Conservation (phyloP, 1,284 basidiomycete genomes). For the Puccinia hordei region DNA sequence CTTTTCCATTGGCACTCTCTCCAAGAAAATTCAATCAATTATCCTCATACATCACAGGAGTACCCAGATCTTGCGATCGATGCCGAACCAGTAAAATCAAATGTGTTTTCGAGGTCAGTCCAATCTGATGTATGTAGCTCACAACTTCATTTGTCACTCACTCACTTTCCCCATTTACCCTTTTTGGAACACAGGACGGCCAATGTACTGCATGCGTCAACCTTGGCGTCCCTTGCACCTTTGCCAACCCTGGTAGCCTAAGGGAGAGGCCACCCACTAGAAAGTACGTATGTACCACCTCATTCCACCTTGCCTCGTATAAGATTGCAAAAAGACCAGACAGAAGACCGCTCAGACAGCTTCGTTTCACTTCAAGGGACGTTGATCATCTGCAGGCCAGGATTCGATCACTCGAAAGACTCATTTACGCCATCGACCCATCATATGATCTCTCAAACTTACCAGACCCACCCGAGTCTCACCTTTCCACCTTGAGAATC, state of each 20-base stretch:
- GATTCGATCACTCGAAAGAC: constrained; percentile 46
- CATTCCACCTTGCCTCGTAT: neutral
- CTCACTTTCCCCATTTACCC: neutral
- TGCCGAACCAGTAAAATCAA: constrained; percentile 47
- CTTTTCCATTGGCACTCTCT: too few relatives aligned
- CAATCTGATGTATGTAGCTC: neutral
- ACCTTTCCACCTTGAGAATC: constrained; percentile 6
- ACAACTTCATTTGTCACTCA: neutral
- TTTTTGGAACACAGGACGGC: constrained; percentile 24
- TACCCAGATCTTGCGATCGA: constrained; percentile 45
- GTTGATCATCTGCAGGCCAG: constrained; percentile 47
- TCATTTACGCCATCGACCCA: constrained; percentile 34
- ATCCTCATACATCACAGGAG: constrained; percentile 2
- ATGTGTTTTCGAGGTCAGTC: constrained; percentile 46
- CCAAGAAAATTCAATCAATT: too few relatives aligned
- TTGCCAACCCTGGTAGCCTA: constrained; percentile 47
- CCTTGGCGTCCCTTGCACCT: constrained; percentile 31
- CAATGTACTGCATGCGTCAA: constrained; percentile 30
- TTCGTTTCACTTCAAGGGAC: constrained; percentile 7
- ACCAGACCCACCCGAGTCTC: constrained; percentile 20
- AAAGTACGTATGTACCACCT: constrained; percentile 5
- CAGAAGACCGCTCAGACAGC: neutral
- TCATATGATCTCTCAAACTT: constrained; percentile 35
- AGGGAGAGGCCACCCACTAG: constrained; percentile 40
- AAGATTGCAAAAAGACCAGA: neutral